Conservation (phyloP, 495 filamentous ascomycete species). For the Penicillium diatomitis region DNA sequence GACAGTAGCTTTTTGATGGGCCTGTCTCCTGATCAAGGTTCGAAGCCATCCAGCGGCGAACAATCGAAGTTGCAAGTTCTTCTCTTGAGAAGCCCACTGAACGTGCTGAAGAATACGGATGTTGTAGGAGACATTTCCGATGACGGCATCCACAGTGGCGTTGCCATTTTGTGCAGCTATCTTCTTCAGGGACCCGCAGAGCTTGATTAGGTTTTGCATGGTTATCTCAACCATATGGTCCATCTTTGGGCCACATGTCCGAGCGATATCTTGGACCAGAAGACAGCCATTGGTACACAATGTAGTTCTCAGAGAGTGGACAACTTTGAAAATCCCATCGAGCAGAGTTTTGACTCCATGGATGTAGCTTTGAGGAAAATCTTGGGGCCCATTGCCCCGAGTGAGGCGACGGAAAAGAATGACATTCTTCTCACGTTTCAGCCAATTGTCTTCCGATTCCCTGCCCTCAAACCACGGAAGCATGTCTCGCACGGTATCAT, state of each 20-base stretch:
- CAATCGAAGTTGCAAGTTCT: slow-evolving; percentile 75
- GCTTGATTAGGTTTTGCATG: slow-evolving; percentile 80
- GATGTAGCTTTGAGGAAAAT: slow-evolving; percentile 62
- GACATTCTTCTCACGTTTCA: slow-evolving; percentile 69
- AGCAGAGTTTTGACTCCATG: slow-evolving; percentile 61
- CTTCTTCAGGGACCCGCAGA: slow-evolving; percentile 81
- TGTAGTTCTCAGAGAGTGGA: slow-evolving; percentile 80
- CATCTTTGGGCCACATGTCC: slow-evolving; percentile 61
- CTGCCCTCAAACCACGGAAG: slow-evolving; percentile 72
- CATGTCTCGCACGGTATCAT: slow-evolving; percentile 78
- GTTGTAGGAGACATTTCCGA: slow-evolving; percentile 70
- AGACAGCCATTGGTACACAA: slow-evolving; percentile 76
- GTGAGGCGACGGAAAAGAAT: slow-evolving; percentile 66
- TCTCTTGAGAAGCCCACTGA: slow-evolving; percentile 71
- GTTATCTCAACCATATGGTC: slow-evolving; percentile 87
- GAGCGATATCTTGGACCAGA: slow-evolving; percentile 78
- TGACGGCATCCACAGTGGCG: slow-evolving; percentile 61
- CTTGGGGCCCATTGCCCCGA: slow-evolving; percentile 73
- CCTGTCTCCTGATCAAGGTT: slow-evolving; percentile 68
- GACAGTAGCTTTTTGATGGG: slow-evolving; percentile 66
- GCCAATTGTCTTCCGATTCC: slow-evolving; percentile 88
- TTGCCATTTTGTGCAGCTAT: slow-evolving; percentile 76
- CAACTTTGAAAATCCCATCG: slow-evolving; percentile 84
- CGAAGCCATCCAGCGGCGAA: slow-evolving; percentile 78
- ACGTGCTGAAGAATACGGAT: slow-evolving; percentile 76